Conservation (phyloP, 257 asterid genomes). For the Misopates orontium region DNA sequence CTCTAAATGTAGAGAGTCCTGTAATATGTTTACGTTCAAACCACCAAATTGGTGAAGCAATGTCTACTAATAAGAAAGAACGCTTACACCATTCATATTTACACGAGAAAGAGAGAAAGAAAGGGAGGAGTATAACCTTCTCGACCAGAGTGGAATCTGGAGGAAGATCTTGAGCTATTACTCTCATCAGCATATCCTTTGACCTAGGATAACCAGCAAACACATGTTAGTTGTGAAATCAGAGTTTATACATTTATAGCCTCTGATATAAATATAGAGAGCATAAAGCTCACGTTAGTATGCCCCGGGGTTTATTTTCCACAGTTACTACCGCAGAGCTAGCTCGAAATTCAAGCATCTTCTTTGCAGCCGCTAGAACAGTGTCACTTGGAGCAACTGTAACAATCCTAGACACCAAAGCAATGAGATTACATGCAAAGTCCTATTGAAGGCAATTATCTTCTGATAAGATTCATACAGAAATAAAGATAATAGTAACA, state of each 20-base stretch:
- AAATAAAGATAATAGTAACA: slow-evolving; percentile 18
- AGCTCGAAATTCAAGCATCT: slow-evolving; percentile 68
- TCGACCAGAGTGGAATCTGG: slow-evolving; percentile 79
- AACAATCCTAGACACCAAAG: slow-evolving; percentile 43
- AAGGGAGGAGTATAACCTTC: slow-evolving; percentile 45
- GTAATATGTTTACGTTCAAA: slow-evolving; percentile 7
- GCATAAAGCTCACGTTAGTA: slow-evolving; percentile 55
- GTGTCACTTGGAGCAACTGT: slow-evolving; percentile 77
- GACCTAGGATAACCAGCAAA: slow-evolving; percentile 48
- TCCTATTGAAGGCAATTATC: slow-evolving; percentile 2
- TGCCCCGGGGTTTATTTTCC: slow-evolving; percentile 90
- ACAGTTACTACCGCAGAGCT: slow-evolving; percentile 73
- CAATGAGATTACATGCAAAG: slow-evolving; percentile 1
- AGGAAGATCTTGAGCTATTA: slow-evolving; percentile 80
- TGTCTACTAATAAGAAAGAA: slow-evolving; percentile 9
- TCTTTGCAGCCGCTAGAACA: slow-evolving; percentile 70
- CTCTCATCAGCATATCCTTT: slow-evolving; percentile 88
- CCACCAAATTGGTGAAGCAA: slow-evolving; percentile 7
- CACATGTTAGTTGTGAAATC: slow-evolving; percentile 2
- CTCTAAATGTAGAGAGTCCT: slow-evolving; percentile 6
- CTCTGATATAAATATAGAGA: slow-evolving; percentile 14
- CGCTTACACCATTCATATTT: neutral
- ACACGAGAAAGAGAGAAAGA: slow-evolving; percentile 18
- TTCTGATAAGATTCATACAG: slow-evolving; percentile 6
- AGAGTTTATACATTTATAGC: neutral